Evolutionary conservation across 768 basidiomycete genomes (phyloP), one percentile per base, ranked within the genome.

Genomic region (Lactarius vividus): DNA sequence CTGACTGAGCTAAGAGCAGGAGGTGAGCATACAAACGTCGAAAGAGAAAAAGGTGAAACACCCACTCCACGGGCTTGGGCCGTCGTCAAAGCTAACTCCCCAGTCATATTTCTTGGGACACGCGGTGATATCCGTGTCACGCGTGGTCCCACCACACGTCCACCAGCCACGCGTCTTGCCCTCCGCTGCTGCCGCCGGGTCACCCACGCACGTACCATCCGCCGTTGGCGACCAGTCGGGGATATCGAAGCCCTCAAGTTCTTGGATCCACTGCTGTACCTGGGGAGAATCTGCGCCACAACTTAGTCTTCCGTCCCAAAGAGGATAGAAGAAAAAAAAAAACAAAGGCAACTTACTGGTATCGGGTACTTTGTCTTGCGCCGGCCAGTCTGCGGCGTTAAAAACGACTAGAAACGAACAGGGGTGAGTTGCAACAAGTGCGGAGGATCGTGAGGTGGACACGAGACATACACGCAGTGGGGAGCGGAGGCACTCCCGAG

Each of bases 21-120:
- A 8, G 67, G 46, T n/a, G 9, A n/a, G 13, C 28, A 33, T 29
- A 20, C 29, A 49, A 42, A 35, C 15, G 54, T n/a, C 54, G 63
- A 46, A 61, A 57, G 20, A 58, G 33, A 15, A 20, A 26, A 11
- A 8, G 7, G 11, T 8, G 35, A 28, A 58, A 23, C 26, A 83
- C 89, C 77, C 72, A 89, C 88, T 97, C 76, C 90, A 93, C 20
- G 81, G 83, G 61, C 84, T 85, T 42, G 96, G 96, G 31, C 96
- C 95, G 72, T 97, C 95, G 73, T 94, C 92, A 73, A 89, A 91
- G 74, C 86, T 86, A 70, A 92, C 84, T 74, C 91, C 92, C 92
- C 91, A 93, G 1, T 85, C 88, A 65, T 81, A 63, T 74, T 87
- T 86, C 69, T 81, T 80, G 2, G 88, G 88, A 74, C 91, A 94